These are phyloP conservation scores for Colletotrichum sp. DNA, from an alignment of 2,329 filamentous ascomycete species.

Conservation along the genomic window DNA sequence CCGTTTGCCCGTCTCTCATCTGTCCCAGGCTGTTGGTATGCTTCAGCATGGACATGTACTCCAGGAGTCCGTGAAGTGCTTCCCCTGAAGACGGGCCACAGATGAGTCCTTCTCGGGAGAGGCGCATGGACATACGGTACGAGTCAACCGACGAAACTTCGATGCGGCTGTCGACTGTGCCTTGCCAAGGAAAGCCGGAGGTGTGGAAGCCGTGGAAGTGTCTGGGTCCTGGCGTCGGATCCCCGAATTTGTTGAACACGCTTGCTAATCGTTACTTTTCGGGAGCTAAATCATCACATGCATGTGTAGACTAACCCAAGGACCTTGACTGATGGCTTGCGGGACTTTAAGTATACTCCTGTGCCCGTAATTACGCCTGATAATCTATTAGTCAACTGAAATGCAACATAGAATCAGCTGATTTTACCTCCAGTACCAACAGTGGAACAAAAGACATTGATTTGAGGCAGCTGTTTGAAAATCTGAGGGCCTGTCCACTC, in stretches of 20 bases:
- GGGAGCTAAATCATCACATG: fast-evolving
- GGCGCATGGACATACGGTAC: conserved; percentile 12
- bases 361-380: background rate
- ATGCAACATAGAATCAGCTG: fast-evolving
- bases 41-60: background rate
- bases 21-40: background rate
- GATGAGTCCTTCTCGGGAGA: conserved; percentile 11
- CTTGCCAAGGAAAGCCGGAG: conserved; percentile 6
- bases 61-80: background rate
- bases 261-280: background rate
- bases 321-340: background rate
- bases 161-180: background rate
- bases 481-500: conserved; percentile 22
- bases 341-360: background rate
- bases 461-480: background rate
- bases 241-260: conserved; percentile 2
- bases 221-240: conserved; percentile 1
- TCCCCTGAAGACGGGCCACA: conserved; percentile 7
- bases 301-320: background rate
- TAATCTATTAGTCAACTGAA: background rate
- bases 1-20: background rate
- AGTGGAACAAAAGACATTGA: conserved; percentile 3
- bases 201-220: background rate
- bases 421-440: background rate
- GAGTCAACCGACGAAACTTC: background rate